Percentiles rank a stretch among this genome's conserved stretches.
Conservation (phyloP, 2,329 filamentous ascomycete genomes). For the Pseudogymnoascus sp. region DNA sequence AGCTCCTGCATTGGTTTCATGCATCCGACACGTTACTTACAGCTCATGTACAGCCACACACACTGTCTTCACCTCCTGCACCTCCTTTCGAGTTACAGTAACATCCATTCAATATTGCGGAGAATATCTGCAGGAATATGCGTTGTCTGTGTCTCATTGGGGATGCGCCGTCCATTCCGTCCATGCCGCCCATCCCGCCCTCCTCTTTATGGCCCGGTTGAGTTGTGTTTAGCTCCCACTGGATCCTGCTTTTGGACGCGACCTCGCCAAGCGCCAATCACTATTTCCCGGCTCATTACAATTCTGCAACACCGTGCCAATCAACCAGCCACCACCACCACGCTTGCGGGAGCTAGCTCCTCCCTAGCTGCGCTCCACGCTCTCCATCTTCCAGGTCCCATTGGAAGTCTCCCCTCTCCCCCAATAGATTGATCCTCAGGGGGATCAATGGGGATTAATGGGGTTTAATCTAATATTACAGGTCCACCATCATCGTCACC, state of each 20-base stretch:
- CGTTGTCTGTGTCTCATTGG: neutral
- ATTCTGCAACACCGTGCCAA: neutral
- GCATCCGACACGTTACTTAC: conserved; percentile 1
- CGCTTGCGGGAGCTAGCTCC: neutral
- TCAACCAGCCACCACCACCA: neutral
- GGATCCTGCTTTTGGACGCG: conserved; percentile 1
- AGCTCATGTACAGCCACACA: neutral
- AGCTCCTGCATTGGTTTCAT: neutral
- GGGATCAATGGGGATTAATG: neutral
- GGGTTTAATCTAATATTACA: conserved; percentile 4
- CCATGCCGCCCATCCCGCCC: neutral
- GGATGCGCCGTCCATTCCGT: neutral
- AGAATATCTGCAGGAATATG: conserved; percentile 1
- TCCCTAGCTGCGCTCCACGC: neutral
- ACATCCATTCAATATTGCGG: neutral
- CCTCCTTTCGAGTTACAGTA: neutral
- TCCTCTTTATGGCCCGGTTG: neutral
- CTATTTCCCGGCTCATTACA: neutral
- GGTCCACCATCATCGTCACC: neutral
- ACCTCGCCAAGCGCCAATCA: conserved; percentile 4
- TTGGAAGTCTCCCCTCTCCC: neutral
- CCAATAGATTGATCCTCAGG: neutral
- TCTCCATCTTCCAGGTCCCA: neutral
- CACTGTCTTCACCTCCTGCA: neutral
- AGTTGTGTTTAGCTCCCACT: conserved; percentile 6